These are phyloP conservation scores for Trypanosoma caninum DNA, from an alignment of 208 protist genomes.

Conservation along the genomic window DNA sequence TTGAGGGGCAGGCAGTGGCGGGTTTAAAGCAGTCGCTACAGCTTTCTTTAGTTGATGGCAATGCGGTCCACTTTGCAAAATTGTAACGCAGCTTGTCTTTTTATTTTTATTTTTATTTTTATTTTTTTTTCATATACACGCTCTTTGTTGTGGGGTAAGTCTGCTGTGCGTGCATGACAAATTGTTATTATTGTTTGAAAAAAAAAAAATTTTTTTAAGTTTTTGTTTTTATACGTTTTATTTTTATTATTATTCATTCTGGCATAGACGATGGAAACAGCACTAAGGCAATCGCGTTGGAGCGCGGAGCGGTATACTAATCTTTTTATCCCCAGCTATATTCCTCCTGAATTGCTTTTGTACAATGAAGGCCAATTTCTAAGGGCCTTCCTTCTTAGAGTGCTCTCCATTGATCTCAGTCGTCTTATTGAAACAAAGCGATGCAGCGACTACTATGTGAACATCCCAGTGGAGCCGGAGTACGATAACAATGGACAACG, in stretches of 20 bases:
- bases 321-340: slow-evolving; percentile 76
- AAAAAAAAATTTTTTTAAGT: neutral
- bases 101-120: too few relatives aligned
- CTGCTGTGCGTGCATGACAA: too few relatives aligned
- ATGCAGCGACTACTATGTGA: slow-evolving; percentile 72
- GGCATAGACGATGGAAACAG: slow-evolving; percentile 16
- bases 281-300: slow-evolving; percentile 52
- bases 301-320: slow-evolving; percentile 80
- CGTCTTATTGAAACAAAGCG: slow-evolving; percentile 59
- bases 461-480: slow-evolving; percentile 70
- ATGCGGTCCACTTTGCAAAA: slow-evolving; percentile 57
- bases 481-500: slow-evolving; percentile 77
- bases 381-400: slow-evolving; percentile 74
- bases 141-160: neutral
- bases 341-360: slow-evolving; percentile 77
- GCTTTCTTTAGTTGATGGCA: slow-evolving; percentile 41
- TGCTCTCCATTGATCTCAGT: slow-evolving; percentile 68
- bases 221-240: neutral
- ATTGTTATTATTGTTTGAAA: neutral
- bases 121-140: neutral
- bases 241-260: slow-evolving; percentile 1
- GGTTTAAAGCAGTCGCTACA: slow-evolving; percentile 1
- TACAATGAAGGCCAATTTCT: slow-evolving; percentile 84
- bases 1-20: neutral
- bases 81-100: too few relatives aligned